Evolutionary conservation across 306 rosid species (phyloP).

Genomic region (Quercus berberidifolia): DNA sequence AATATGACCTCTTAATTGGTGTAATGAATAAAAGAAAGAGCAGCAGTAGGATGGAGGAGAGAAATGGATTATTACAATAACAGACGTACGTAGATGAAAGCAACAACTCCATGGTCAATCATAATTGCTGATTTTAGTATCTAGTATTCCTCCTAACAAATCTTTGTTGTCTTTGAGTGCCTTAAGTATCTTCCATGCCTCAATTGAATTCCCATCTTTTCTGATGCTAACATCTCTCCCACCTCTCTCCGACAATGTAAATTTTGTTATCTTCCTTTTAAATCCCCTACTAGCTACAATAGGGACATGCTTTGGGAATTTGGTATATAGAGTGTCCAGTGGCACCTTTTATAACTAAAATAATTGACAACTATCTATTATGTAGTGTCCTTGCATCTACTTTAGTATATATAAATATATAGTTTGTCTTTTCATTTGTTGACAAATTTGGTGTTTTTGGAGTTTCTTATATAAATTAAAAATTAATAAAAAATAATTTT

Average conservation of each 20-base stretch:
- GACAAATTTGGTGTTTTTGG: too few relatives aligned
- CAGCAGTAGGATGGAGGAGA: not conserved
- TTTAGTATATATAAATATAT: too few relatives aligned
- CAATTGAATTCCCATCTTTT: conserved; percentile 7
- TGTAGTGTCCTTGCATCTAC: too few relatives aligned
- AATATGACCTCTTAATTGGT: too few relatives aligned
- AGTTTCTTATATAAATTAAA: too few relatives aligned
- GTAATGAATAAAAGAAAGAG: not conserved
- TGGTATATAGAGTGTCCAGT: too few relatives aligned
- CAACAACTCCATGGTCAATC: not conserved
- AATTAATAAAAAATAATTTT: too few relatives aligned
- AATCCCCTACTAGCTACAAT: not conserved
- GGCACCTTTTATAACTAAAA: too few relatives aligned
- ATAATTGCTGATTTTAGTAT: not conserved
- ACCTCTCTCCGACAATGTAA: not conserved
- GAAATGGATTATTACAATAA: not conserved
- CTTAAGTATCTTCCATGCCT: conserved; percentile 26
- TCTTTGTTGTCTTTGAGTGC: conserved; percentile 26
- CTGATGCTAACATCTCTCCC: conserved; percentile 1
- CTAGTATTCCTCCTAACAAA: not conserved
- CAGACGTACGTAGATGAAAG: not conserved
- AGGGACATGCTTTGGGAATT: too few relatives aligned
- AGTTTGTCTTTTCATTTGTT: too few relatives aligned
- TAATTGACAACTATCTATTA: too few relatives aligned
- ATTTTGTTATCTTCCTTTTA: not conserved